Conservation (phyloP, 441 rosid species). For the Pelargonium fulgidum region DNA sequence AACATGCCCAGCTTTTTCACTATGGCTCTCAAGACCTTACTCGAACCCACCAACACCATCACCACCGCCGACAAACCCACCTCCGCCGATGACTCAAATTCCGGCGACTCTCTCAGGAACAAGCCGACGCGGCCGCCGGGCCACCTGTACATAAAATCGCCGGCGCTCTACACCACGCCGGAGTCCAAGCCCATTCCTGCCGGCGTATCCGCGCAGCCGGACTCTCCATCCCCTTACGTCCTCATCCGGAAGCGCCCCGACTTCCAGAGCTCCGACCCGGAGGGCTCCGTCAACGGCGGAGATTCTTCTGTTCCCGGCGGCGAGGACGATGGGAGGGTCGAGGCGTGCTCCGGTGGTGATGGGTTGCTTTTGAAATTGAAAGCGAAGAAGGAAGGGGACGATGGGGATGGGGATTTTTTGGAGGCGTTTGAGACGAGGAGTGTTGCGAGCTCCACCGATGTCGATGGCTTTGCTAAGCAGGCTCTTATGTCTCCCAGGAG, state of each 20-base stretch:
- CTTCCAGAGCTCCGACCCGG: neutral
- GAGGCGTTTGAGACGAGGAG: neutral
- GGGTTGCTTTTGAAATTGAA: neutral
- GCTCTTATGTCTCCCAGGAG: neutral
- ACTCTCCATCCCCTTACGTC: neutral
- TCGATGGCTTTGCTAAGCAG: neutral
- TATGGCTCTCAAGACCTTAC: neutral
- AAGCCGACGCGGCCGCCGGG: neutral
- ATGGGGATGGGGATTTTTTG: neutral
- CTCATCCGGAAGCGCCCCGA: neutral
- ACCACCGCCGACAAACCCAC: neutral
- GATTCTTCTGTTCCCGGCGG: too few species aligned
- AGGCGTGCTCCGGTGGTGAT: neutral
- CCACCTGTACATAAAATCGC: neutral
- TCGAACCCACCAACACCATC: neutral
- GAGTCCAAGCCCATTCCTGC: neutral
- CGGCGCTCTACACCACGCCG: neutral
- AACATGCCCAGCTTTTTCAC: neutral
- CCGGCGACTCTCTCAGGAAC: too few species aligned
- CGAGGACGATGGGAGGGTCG: too few species aligned
- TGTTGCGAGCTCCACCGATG: neutral
- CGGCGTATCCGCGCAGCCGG: neutral
- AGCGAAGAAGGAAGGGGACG: neutral
- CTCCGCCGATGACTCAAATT: neutral
- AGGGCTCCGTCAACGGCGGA: slow-evolving; percentile 1